Conservation (phyloP, 176 grass and related monocot genomes). For the Zea mays region Zm-B73-REFERENCE-NAM-5.0 NC_050104.1:8275501-8276000, state of each 20-base stretch:
- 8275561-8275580: conserved; percentile 76
- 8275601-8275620: conserved; percentile 82
- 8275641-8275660: conserved; percentile 56
- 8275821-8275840: conserved; percentile 59
- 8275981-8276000: conserved; percentile 71
- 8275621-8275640: conserved; percentile 90
- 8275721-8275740: conserved; percentile 95
- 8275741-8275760: conserved; percentile 67
- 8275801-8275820: conserved; percentile 55
- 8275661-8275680: conserved; percentile 69
- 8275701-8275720: conserved; percentile 80
- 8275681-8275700: conserved; percentile 69
- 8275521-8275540: conserved; percentile 67
- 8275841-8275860: conserved; percentile 71
- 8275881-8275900: conserved; percentile 11
- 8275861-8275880: conserved; percentile 31
- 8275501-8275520: conserved; percentile 57
- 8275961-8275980: conserved; percentile 81
- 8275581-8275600: conserved; percentile 82
- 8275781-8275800: conserved; percentile 87
- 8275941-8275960: conserved; percentile 69
- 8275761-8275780: conserved; percentile 80
- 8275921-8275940: conserved; percentile 79
- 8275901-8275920: conserved; percentile 78
- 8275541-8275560: conserved; percentile 79